Evolutionary conservation across 345 rosid species (phyloP), one percentile per base, ranked within the genome.

Genomic region (Cardamine occulta): DNA sequence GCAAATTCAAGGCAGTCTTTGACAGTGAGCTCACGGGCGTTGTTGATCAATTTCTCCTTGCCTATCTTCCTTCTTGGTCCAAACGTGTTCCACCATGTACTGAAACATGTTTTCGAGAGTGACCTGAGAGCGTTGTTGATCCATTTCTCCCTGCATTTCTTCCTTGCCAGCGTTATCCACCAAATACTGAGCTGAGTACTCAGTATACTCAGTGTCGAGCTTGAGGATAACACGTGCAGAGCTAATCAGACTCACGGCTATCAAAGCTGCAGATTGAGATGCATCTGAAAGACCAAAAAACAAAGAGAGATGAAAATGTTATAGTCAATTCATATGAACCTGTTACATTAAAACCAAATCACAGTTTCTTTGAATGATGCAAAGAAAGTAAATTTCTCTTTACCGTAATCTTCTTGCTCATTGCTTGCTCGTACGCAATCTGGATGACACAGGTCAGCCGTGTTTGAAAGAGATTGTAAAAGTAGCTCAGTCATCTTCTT

Each of bases 181-280:
- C 67, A 75, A 1, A 42, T 3, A 67, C 73, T 75, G 74, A 67
- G 79, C 68, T 4, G 79, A 67, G 68, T 59, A 75, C 35, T 9
- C 51, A 14, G 79, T 75, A 10, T 0, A 51, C 26, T 14, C 47
- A 39, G 26, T 5, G 68, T 75, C 74, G 4, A 75, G 53, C 1
- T 58, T 37, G 3, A 47, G 19, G 4, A 74, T 3, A 14, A 57
- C 17, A 4, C 79, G 61, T 15, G 73, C 68, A 26, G 79, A 14
- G 74, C 74, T 60, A 10, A 75, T 28, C 15, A 75, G 42, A 31
- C 4, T 40, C 12, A 21, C 55, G 0, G 74, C 79, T 19, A 75
- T 15, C 2, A 15, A 8, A 37, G 79, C 79, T 5, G 73, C 73
- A 28, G 24, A 9, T 21, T 19, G 14, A 67, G 62, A 40, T 26